A percentile compares a stretch with the other conserved stretches of the same genome.
phyloP scores from a whole-genome alignment of 495 filamentous ascomycete genomes.

The Penicillium subrubescens region DNA sequence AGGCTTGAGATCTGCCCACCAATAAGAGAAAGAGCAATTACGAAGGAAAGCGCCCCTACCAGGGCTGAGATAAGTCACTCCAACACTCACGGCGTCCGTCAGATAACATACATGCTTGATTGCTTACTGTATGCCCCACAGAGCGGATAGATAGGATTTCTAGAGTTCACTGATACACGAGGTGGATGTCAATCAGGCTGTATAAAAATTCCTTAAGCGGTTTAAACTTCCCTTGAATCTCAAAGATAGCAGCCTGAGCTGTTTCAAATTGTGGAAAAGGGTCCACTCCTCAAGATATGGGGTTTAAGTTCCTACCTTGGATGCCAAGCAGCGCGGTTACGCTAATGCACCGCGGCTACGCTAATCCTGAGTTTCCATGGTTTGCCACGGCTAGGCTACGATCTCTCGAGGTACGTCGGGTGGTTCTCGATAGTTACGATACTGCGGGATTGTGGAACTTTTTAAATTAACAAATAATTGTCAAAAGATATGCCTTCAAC shows the following conservation, averaged over 20 bases:
- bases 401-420: not conserved
- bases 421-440: not conserved
- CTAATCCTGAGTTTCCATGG: conserved; percentile 1
- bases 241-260: not conserved
- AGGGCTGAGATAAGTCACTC: not conserved
- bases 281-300: not conserved
- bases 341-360: conserved; percentile 14
- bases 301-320: not conserved
- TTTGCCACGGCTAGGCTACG: not conserved
- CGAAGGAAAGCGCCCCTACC: not conserved
- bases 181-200: not conserved
- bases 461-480: not conserved
- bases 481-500: not conserved
- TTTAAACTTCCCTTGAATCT: not conserved
- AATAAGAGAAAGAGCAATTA: not conserved
- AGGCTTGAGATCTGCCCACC: not conserved
- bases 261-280: not conserved
- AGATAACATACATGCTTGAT: not conserved
- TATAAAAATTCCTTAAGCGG: not conserved
- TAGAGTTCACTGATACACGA: not conserved
- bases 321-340: conserved; percentile 2
- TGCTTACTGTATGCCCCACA: not conserved
- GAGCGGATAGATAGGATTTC: not conserved
- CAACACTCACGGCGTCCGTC: not conserved
- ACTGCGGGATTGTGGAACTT: not conserved